phyloP scores from a whole-genome alignment of 192 early-diverging fungal species.

The Anaeromyces robustus region DNA sequence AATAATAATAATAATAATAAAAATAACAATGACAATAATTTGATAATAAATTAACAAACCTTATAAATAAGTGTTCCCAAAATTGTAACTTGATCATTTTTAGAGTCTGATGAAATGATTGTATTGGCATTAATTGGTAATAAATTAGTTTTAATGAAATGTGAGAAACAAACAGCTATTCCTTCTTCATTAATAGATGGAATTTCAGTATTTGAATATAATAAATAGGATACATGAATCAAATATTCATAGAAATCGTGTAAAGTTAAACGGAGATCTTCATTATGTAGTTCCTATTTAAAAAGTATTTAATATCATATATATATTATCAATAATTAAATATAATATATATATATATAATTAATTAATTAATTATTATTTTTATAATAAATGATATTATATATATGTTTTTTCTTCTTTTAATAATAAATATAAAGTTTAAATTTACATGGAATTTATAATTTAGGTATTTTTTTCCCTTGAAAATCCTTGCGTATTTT shows the following conservation, averaged over 20 bases:
- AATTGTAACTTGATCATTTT: not conserved
- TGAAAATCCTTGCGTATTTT: not conserved
- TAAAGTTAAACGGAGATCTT: not conserved
- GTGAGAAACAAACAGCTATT: not conserved
- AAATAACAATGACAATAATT: no score
- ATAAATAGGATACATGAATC: not conserved
- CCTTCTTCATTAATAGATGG: not conserved
- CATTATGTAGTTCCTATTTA: not conserved
- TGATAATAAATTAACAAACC: no score
- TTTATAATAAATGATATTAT: no score
- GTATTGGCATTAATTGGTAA: not conserved
- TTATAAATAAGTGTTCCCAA: not conserved
- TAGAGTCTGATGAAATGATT: not conserved
- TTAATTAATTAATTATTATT: no score
- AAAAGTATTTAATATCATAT: no score
- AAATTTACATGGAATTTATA: not conserved
- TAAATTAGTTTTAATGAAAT: not conserved
- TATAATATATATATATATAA: no score
- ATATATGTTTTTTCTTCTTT: no score
- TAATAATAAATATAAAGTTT: not conserved
- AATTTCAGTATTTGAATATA: not conserved
- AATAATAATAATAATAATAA: no score
- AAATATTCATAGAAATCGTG: not conserved
- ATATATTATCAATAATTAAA: no score
- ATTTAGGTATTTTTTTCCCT: not conserved